Conservation (phyloP, 495 filamentous ascomycete genomes). For the Astrocystis sublimbata region DNA sequence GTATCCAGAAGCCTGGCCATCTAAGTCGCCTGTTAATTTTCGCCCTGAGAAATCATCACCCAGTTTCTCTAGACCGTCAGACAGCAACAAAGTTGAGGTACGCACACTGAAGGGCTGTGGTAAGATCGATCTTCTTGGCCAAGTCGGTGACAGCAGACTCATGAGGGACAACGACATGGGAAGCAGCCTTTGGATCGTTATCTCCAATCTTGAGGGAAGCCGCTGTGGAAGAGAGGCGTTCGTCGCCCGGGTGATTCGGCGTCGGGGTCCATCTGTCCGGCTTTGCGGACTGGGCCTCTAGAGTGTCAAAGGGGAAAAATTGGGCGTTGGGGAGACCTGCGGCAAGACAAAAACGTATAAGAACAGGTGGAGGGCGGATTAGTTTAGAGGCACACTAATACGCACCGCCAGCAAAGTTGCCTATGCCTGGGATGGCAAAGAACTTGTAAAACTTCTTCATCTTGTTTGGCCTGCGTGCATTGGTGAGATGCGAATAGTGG, state of each 20-base stretch:
- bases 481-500: slow-evolving; percentile 69
- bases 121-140: slow-evolving; percentile 71
- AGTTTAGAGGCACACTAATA: slow-evolving; percentile 15
- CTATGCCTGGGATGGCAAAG: slow-evolving; percentile 75
- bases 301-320: slow-evolving; percentile 89
- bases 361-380: not conserved
- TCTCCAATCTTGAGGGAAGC: not conserved
- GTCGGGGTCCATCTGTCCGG: slow-evolving; percentile 72
- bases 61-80: too few relatives aligned
- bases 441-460: slow-evolving; percentile 86
- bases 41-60: too few relatives aligned
- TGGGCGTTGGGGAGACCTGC: slow-evolving; percentile 74
- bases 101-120: slow-evolving; percentile 83
- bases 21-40: too few relatives aligned
- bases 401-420: slow-evolving; percentile 85
- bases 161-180: slow-evolving; percentile 71
- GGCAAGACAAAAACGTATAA: not conserved
- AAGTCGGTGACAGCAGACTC: slow-evolving; percentile 53
- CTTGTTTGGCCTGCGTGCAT: slow-evolving; percentile 59
- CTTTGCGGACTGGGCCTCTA: slow-evolving; percentile 75
- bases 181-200: slow-evolving; percentile 26
- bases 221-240: slow-evolving; percentile 9
- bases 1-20: slow-evolving; percentile 76
- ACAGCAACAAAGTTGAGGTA: too few relatives aligned
- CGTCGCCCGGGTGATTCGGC: slow-evolving; percentile 55